These are phyloP conservation scores for Ajuga chamaepitys DNA, from an alignment of 257 asterid species.

Conservation along the genomic window DNA sequence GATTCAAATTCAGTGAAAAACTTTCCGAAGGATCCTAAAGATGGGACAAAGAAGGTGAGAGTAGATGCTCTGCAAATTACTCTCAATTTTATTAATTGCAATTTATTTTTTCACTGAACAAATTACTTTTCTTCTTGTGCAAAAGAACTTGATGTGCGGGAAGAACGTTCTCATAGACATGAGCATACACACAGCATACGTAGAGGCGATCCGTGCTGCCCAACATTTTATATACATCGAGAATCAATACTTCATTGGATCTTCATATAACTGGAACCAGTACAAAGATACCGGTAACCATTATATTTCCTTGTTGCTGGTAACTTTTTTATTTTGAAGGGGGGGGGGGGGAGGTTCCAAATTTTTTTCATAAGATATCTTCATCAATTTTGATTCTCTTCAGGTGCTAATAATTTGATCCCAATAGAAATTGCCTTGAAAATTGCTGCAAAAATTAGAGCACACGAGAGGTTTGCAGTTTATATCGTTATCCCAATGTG, in stretches of 20 bases:
- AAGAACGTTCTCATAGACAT: conserved; percentile 92
- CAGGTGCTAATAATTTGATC: conserved; percentile 94
- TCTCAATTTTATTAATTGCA: background rate
- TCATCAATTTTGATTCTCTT: conserved; percentile 4
- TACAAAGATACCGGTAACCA: conserved; percentile 73
- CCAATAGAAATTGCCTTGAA: conserved; percentile 95
- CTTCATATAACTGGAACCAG: conserved; percentile 85
- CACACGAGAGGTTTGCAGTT: conserved; percentile 85
- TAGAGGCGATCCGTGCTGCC: conserved; percentile 91
- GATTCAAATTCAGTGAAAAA: conserved; percentile 95
- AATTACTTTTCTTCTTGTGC: conserved; percentile 6
- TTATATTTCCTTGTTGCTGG: background rate
- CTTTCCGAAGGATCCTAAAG: conserved; percentile 93
- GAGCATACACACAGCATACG: conserved; percentile 96
- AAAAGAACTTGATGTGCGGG: conserved; percentile 88
- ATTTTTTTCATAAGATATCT: too few relatives aligned
- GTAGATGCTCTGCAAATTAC: background rate
- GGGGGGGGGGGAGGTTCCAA: too few relatives aligned
- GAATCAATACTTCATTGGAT: conserved; percentile 96
- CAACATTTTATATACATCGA: conserved; percentile 92
- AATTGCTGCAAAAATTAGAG: conserved; percentile 79
- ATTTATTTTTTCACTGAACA: background rate
- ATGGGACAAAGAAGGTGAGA: conserved; percentile 61
- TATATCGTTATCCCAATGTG: conserved; percentile 95
- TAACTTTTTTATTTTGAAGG: too few relatives aligned